Percentiles rank a stretch among this genome's conserved stretches.
Conservation (phyloP, 2,329 filamentous ascomycete species). For the Exserohilum turcica region DNA sequence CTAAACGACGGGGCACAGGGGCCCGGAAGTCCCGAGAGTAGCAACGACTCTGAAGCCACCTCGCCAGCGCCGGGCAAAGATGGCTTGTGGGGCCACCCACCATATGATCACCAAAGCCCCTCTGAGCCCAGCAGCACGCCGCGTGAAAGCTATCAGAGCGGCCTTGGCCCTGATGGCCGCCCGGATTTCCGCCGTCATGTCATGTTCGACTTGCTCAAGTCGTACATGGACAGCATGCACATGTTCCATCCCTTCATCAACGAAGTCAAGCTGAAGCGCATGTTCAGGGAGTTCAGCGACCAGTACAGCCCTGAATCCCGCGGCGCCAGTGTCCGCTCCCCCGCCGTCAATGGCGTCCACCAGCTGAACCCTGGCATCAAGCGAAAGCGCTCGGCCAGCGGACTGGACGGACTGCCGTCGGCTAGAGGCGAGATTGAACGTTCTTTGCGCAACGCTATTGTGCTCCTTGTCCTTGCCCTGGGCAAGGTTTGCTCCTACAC, state of each 20-base stretch:
- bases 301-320: slow-evolving; percentile 42
- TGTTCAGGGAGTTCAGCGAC: slow-evolving; percentile 56
- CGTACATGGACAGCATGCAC: slow-evolving; percentile 65
- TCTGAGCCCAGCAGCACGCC: slow-evolving; percentile 26
- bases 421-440: slow-evolving; percentile 32
- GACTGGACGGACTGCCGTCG: slow-evolving; percentile 32
- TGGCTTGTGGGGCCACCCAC: slow-evolving; percentile 56
- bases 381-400: slow-evolving; percentile 42
- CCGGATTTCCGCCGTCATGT: slow-evolving; percentile 60
- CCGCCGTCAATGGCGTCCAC: slow-evolving; percentile 21
- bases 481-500: slow-evolving; percentile 75
- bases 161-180: slow-evolving; percentile 58
- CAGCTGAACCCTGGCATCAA: slow-evolving; percentile 39
- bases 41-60: slow-evolving; percentile 47
- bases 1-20: slow-evolving; percentile 56
- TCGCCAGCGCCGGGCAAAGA: slow-evolving; percentile 53
- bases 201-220: slow-evolving; percentile 57
- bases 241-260: slow-evolving; percentile 69
- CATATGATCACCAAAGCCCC: slow-evolving; percentile 49
- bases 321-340: slow-evolving; percentile 27
- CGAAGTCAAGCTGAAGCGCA: slow-evolving; percentile 55
- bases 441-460: slow-evolving; percentile 68
- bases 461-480: slow-evolving; percentile 81
- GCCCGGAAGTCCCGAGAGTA: slow-evolving; percentile 42
- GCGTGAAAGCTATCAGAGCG: slow-evolving; percentile 51